These are phyloP conservation scores for Trichoderma sp. DNA, from an alignment of 2,329 filamentous ascomycete genomes.

Conservation along the genomic window DNA sequence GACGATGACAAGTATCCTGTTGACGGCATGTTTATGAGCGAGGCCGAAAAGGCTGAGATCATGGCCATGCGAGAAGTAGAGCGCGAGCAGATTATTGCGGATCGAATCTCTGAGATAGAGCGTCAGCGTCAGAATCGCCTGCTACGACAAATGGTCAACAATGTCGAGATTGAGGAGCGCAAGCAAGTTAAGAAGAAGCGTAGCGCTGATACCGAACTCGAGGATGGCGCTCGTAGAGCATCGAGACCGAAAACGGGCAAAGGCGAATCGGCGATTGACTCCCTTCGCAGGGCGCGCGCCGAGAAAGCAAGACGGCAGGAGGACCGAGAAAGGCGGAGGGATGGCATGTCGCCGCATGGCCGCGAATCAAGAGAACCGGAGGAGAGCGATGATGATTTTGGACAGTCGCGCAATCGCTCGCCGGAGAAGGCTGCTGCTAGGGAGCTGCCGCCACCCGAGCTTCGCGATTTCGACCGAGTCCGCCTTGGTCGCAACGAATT, in stretches of 20 bases:
- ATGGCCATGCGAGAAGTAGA: slow-evolving; percentile 86
- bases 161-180: slow-evolving; percentile 61
- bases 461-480: slow-evolving; percentile 80
- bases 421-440: slow-evolving; percentile 65
- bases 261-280: slow-evolving; percentile 66
- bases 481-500: slow-evolving; percentile 84
- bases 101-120: slow-evolving; percentile 80
- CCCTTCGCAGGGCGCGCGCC: slow-evolving; percentile 57
- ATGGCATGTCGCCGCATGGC: slow-evolving; percentile 36
- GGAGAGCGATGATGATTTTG: slow-evolving; percentile 79
- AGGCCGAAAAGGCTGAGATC: slow-evolving; percentile 73
- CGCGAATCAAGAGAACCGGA: slow-evolving; percentile 47
- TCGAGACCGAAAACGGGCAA: slow-evolving; percentile 63
- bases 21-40: slow-evolving; percentile 78
- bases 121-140: slow-evolving; percentile 78
- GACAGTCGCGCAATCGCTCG: slow-evolving; percentile 53
- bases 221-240: slow-evolving; percentile 71
- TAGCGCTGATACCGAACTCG: slow-evolving; percentile 75
- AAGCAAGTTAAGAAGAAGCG: slow-evolving; percentile 60
- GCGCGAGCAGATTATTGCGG: slow-evolving; percentile 84
- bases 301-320: slow-evolving; percentile 53
- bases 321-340: slow-evolving; percentile 60
- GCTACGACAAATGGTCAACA: slow-evolving; percentile 72
- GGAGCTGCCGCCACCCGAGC: slow-evolving; percentile 66
- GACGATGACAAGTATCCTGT: slow-evolving; percentile 73